Conservation (phyloP, 306 rosid genomes). For the Pyrus bretschneideri region DNA sequence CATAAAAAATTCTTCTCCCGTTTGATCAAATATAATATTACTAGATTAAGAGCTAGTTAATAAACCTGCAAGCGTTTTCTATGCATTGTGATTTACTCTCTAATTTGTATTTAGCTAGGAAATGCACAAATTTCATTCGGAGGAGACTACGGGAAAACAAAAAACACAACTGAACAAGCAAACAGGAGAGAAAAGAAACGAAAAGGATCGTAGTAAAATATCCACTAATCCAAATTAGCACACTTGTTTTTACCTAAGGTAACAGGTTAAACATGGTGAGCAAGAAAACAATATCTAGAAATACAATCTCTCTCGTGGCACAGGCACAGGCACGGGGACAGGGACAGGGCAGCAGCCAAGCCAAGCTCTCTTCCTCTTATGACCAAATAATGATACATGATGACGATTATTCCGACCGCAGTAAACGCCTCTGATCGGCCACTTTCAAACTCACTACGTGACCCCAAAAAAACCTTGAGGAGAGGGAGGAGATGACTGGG, state of each 20-base stretch:
- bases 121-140: no score
- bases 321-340: conserved; percentile 27
- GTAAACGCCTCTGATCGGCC: conserved; percentile 46
- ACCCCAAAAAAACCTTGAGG: conserved; percentile 56
- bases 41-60: no score
- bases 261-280: conserved; percentile 40
- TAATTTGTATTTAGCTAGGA: no score
- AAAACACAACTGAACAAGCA: conserved; percentile 14
- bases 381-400: conserved; percentile 61
- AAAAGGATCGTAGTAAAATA: neutral
- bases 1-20: neutral
- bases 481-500: conserved; percentile 37
- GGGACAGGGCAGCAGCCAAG: conserved; percentile 56
- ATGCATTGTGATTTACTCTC: no score
- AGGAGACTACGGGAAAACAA: no score
- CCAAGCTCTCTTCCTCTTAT: conserved; percentile 59
- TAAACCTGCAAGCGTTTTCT: no score
- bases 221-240: conserved; percentile 68
- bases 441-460: conserved; percentile 51
- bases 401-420: conserved; percentile 42
- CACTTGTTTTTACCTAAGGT: conserved; percentile 42
- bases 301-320: conserved; percentile 53
- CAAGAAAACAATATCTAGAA: conserved; percentile 46
- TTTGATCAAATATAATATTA: no score
- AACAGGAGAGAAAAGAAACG: neutral